Conservation (phyloP, 2,329 filamentous ascomycete genomes). For the Scedosporium apiospermum region DNA sequence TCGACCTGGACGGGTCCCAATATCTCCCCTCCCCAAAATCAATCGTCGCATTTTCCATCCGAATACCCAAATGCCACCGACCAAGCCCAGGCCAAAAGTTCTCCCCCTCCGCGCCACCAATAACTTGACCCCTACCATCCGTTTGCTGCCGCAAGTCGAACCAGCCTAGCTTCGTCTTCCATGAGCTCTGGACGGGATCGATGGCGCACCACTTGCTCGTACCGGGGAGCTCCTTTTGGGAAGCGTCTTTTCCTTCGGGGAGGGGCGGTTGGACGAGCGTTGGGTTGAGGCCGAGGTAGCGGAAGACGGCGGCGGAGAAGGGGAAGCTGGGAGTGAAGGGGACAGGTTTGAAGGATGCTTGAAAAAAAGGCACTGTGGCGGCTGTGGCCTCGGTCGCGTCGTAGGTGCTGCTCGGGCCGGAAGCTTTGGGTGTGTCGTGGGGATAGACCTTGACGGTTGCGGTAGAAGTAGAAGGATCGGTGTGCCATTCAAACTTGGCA, state of each 20-base stretch:
- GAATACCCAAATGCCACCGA: conserved; percentile 32
- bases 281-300: conserved; percentile 30
- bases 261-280: conserved; percentile 39
- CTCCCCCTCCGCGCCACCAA: conserved; percentile 15
- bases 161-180: conserved; percentile 30
- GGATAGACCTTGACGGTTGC: conserved; percentile 35
- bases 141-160: conserved; percentile 34
- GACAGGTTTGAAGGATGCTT: conserved; percentile 32
- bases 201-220: conserved; percentile 36
- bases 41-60: conserved; percentile 25
- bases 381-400: conserved; percentile 21
- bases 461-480: conserved; percentile 21
- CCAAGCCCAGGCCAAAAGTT: conserved; percentile 39
- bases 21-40: conserved; percentile 14
- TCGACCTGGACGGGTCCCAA: conserved; percentile 17
- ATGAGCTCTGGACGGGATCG: conserved; percentile 16
- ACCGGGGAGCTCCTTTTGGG: conserved; percentile 31
- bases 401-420: neutral
- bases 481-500: conserved; percentile 37
- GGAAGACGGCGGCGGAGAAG: conserved; percentile 26
- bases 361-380: conserved; percentile 31
- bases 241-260: conserved; percentile 25
- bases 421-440: conserved; percentile 22
- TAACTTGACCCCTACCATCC: conserved; percentile 12
- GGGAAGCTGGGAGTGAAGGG: conserved; percentile 33